phyloP scores from a whole-genome alignment of 2,329 filamentous ascomycete genomes.

The Trichoderma gracile region DNA sequence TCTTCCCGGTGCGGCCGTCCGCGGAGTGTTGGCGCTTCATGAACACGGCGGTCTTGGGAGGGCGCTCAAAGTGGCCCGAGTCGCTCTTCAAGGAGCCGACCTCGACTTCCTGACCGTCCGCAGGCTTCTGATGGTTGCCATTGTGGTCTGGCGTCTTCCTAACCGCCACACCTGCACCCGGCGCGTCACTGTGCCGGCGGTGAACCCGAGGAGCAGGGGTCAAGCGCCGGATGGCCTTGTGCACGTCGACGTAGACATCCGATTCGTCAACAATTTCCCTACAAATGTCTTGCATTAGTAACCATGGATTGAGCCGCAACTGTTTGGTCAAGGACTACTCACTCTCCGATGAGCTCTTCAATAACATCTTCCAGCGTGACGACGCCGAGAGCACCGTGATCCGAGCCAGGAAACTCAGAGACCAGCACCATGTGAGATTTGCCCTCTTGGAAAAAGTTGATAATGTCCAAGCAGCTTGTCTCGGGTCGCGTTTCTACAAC shows the following conservation, averaged over 20 bases:
- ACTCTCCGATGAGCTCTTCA: conserved; percentile 97
- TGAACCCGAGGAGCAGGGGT: conserved; percentile 79
- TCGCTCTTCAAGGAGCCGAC: conserved; percentile 45
- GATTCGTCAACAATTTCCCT: conserved; percentile 99
- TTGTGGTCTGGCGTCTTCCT: conserved; percentile 37
- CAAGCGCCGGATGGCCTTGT: conserved; percentile 92
- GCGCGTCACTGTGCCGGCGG: conserved; percentile 44
- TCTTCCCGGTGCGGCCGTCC: conserved; percentile 52
- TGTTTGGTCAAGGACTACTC: conserved; percentile 43
- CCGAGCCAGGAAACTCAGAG: conserved; percentile 84
- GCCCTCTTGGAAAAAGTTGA: conserved; percentile 99
- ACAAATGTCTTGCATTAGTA: conserved; percentile 29
- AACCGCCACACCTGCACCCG: conserved; percentile 37
- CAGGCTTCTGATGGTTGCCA: conserved; percentile 42
- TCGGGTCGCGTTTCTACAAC: conserved; percentile 92
- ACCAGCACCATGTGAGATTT: conserved; percentile 99
- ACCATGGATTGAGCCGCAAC: not conserved
- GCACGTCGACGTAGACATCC: conserved; percentile 96
- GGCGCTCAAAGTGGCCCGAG: conserved; percentile 43
- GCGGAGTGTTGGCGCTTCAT: conserved; percentile 60
- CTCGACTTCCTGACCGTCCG: conserved; percentile 36
- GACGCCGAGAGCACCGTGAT: conserved; percentile 86
- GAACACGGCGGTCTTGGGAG: conserved; percentile 57
- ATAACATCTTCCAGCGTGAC: conserved; percentile 98
- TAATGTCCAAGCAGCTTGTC: conserved; percentile 95